These are phyloP conservation scores for Pouteria glomerata DNA, from an alignment of 148 eudicot species.

Conservation along the genomic window DNA sequence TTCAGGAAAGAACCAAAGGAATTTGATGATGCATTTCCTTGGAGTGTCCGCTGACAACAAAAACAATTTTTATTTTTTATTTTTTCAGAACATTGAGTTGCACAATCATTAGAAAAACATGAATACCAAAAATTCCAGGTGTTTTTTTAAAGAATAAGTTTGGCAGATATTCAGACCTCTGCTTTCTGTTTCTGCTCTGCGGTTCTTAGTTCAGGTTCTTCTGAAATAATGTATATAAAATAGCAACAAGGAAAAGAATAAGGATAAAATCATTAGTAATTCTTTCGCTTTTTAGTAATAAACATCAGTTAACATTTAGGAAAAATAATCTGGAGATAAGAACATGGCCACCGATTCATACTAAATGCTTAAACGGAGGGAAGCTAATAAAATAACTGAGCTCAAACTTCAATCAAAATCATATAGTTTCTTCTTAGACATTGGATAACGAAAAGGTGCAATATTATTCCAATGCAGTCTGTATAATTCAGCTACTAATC, in stretches of 20 bases:
- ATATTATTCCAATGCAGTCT: neutral
- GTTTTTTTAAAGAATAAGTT: slow-evolving; percentile 4
- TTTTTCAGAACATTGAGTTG: neutral
- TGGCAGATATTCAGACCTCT: slow-evolving; percentile 46
- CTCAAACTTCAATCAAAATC: neutral
- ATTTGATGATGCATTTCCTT: slow-evolving; percentile 41
- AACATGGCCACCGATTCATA: no score
- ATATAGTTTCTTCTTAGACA: neutral
- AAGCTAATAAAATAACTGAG: neutral
- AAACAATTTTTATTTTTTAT: slow-evolving; percentile 8
- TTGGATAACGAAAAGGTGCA: neutral
- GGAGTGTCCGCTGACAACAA: slow-evolving; percentile 41
- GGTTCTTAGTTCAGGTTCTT: slow-evolving; percentile 25
- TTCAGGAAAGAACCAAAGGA: slow-evolving; percentile 58
- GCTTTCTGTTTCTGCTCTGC: slow-evolving; percentile 32
- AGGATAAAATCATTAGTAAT: neutral
- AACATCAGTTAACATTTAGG: neutral
- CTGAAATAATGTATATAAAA: slow-evolving; percentile 24
- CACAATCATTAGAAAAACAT: neutral
- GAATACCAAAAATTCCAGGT: neutral
- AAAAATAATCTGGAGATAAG: no score
- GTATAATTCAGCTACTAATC: neutral
- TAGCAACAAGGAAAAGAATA: neutral
- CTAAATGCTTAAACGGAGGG: neutral
- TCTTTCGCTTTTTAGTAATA: neutral